These are phyloP conservation scores for Moesziomyces globuligerus DNA, from an alignment of 1,284 basidiomycete species.

Conservation along the genomic window DNA sequence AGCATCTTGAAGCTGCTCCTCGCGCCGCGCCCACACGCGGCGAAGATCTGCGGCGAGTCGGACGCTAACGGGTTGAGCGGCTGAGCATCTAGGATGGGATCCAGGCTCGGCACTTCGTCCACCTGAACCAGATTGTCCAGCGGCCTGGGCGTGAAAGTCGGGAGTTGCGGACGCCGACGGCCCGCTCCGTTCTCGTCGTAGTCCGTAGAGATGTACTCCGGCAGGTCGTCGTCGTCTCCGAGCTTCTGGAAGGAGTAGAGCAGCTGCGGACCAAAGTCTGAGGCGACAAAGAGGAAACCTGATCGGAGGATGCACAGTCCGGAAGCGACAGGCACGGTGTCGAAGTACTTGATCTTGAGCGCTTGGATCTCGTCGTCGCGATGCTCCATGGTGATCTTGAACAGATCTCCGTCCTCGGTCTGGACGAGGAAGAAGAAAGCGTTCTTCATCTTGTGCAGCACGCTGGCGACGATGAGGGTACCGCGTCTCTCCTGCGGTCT, in stretches of 20 bases:
- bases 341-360: slow-evolving; percentile 67
- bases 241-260: slow-evolving; percentile 67
- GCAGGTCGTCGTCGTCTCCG: slow-evolving; percentile 65
- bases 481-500: slow-evolving; percentile 47
- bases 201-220: slow-evolving; percentile 57
- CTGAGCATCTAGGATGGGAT: slow-evolving; percentile 64
- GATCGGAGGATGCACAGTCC: slow-evolving; percentile 62
- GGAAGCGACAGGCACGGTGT: slow-evolving; percentile 64
- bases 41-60: slow-evolving; percentile 65
- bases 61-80: slow-evolving; percentile 55
- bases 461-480: slow-evolving; percentile 61
- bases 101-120: slow-evolving; percentile 59
- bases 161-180: slow-evolving; percentile 35
- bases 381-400: slow-evolving; percentile 67
- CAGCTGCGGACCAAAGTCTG: slow-evolving; percentile 58
- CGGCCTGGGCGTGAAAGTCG: slow-evolving; percentile 59
- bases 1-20: slow-evolving; percentile 65
- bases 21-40: slow-evolving; percentile 61
- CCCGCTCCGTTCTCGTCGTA: slow-evolving; percentile 52
- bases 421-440: slow-evolving; percentile 66
- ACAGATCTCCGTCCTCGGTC: slow-evolving; percentile 65
- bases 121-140: slow-evolving; percentile 63
- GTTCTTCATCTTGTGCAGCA: slow-evolving; percentile 66
- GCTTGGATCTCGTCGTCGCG: slow-evolving; percentile 62
- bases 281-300: slow-evolving; percentile 65